Base-by-base conservation (phyloP, 805 yeast genomes). In the Naumovozyma dairenensis region DNA sequence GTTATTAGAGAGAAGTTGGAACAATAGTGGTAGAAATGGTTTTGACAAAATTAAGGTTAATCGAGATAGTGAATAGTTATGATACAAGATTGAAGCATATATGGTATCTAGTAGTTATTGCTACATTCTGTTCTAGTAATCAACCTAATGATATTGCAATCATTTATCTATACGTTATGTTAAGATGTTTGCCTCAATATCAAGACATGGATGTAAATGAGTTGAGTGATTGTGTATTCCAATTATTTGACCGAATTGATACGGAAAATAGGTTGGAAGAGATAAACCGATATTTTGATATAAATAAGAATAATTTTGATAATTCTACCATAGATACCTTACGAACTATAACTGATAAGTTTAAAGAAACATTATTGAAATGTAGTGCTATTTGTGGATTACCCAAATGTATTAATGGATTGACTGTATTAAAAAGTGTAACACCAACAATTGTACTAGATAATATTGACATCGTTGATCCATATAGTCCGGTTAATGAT, bases 21-120 rank as follows among this genome's bases (percentile, higher is more conserved):
- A n/a, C n/a, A n/a, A n/a, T n/a, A n/a, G n/a, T n/a, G n/a, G n/a
- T n/a, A n/a, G n/a, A n/a, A n/a, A n/a, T n/a, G n/a, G n/a, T n/a
- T n/a, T n/a, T n/a, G n/a, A n/a, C n/a, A n/a, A n/a, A n/a, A n/a
- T n/a, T n/a, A n/a, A n/a, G n/a, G n/a, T n/a, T n/a, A n/a, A n/a
- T n/a, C n/a, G n/a, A n/a, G n/a, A n/a, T n/a, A n/a, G n/a, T n/a
- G n/a, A n/a, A n/a, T n/a, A n/a, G n/a, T n/a, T n/a, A n/a, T n/a
- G n/a, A n/a, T n/a, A n/a, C n/a, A n/a, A n/a, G n/a, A 20, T 65
- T 83, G 16, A 55, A 64, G 25, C 59, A 63, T 35, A 53, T 69
- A 16, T 86, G 95, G 95, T 81, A 75, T 50, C 62, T 73, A 25
- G 60, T 85, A 15, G 85, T 94, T 0, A 79, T 89, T 10, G 80